Evolutionary conservation across 805 yeast species (phyloP).

Genomic region (Lipomyces lipofer): DNA sequence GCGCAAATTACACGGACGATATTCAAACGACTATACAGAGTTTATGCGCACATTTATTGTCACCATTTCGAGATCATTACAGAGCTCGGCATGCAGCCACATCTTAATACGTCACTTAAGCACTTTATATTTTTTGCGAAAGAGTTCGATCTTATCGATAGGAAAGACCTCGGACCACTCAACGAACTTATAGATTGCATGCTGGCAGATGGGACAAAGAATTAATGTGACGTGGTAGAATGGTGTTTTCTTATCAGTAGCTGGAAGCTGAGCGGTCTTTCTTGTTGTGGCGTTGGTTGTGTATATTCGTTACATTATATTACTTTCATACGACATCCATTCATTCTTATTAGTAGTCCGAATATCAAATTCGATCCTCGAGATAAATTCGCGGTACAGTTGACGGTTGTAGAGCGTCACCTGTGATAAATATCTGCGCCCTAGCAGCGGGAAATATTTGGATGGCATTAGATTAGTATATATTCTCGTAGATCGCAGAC

Average conservation of each 20-base stretch:
- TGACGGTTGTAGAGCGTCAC: too few species aligned
- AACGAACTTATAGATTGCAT: constrained; percentile 75
- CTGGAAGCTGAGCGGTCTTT: neutral
- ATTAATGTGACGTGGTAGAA: neutral
- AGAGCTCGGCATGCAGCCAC: constrained; percentile 89
- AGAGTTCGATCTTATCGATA: constrained; percentile 75
- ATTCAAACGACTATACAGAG: constrained; percentile 86
- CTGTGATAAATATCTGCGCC: too few species aligned
- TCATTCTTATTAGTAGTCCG: too few species aligned
- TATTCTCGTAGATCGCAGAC: too few species aligned
- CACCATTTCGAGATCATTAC: constrained; percentile 96
- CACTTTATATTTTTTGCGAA: constrained; percentile 86
- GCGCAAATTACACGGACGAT: constrained; percentile 77
- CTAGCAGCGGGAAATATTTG: too few species aligned
- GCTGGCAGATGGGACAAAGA: constrained; percentile 42
- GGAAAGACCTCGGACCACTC: constrained; percentile 88
- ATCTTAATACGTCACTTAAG: constrained; percentile 88
- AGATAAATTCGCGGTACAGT: too few species aligned
- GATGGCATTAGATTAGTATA: too few species aligned
- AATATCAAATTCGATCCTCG: too few species aligned
- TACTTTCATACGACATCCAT: too few species aligned
- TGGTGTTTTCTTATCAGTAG: neutral
- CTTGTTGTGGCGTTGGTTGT: neutral
- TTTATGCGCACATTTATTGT: constrained; percentile 96
- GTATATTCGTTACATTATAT: neutral